Conservation (phyloP, 1,284 basidiomycete species). For the Heterobasidion irregulare region DNA sequence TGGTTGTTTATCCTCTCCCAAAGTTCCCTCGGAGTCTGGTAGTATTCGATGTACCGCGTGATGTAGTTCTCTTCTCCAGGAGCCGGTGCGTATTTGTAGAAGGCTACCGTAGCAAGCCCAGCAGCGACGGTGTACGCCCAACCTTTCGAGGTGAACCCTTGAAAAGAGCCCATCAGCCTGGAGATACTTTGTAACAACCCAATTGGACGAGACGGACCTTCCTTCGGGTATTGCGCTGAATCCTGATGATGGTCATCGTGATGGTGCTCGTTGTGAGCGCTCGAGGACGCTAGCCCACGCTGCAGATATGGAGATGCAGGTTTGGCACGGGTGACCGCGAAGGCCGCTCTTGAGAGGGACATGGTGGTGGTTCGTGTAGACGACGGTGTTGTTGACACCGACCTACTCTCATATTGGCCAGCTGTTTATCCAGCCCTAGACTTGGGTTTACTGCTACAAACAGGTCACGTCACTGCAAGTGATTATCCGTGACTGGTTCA, state of each 20-base stretch:
- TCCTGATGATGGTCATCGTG: conserved; percentile 31
- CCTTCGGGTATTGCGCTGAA: conserved; percentile 39
- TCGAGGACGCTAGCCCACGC: conserved; percentile 30
- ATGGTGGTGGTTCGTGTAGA: conserved; percentile 13
- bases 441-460: neutral
- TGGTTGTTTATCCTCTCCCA: conserved; percentile 47
- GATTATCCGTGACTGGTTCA: neutral
- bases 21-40: conserved; percentile 36
- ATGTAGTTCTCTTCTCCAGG: conserved; percentile 49
- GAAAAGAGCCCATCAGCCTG: neutral
- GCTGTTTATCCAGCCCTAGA: neutral
- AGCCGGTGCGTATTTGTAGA: conserved; percentile 61
- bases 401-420: conserved; percentile 3
- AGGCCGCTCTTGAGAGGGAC: conserved; percentile 28
- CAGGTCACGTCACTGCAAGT: neutral
- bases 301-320: conserved; percentile 15
- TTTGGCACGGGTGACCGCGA: conserved; percentile 20
- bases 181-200: neutral
- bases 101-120: conserved; percentile 37
- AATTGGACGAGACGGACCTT: conserved; percentile 35
- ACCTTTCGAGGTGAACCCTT: conserved; percentile 50
- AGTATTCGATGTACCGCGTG: conserved; percentile 53
- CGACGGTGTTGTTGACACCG: neutral
- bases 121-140: conserved; percentile 52
- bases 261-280: conserved; percentile 23